phyloP scores from a whole-genome alignment of 1,139 yeast genomes.

The Kodamaea arcana region DNA sequence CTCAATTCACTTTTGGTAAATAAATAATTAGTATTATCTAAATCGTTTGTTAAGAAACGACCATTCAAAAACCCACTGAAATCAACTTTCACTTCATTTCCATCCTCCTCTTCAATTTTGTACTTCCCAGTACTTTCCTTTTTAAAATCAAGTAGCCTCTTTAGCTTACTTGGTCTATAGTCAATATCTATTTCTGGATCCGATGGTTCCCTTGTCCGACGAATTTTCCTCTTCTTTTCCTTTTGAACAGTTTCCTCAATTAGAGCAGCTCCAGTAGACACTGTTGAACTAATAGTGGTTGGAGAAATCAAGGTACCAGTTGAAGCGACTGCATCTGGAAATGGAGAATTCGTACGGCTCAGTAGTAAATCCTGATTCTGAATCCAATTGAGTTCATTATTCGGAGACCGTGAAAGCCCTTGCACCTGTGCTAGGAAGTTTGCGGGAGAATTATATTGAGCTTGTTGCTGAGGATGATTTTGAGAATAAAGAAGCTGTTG shows the following conservation, averaged over 20 bases:
- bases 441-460: slow-evolving; percentile 5
- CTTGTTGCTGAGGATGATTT: slow-evolving; percentile 3
- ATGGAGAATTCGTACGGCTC: slow-evolving; percentile 5
- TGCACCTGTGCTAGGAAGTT: slow-evolving; percentile 7
- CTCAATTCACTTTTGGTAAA: slow-evolving; percentile 17
- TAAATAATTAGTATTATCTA: slow-evolving; percentile 38
- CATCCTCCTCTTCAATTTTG: slow-evolving; percentile 29
- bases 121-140: slow-evolving; percentile 17
- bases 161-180: slow-evolving; percentile 25
- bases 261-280: background rate
- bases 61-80: slow-evolving; percentile 42
- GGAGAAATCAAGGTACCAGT: background rate
- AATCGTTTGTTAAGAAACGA: slow-evolving; percentile 40
- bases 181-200: slow-evolving; percentile 20
- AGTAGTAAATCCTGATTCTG: slow-evolving; percentile 11
- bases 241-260: slow-evolving; percentile 5
- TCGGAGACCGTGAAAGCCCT: slow-evolving; percentile 7
- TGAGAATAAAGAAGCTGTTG: slow-evolving; percentile 5
- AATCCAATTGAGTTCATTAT: slow-evolving; percentile 7
- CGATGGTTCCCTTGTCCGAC: slow-evolving; percentile 3
- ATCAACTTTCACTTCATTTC: slow-evolving; percentile 18
- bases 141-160: slow-evolving; percentile 29
- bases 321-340: background rate
- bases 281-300: background rate
- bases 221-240: slow-evolving; percentile 5